These are phyloP conservation scores for Canariomyces notabilis DNA, from an alignment of 2,329 filamentous ascomycete genomes.

Conservation along the genomic window DNA sequence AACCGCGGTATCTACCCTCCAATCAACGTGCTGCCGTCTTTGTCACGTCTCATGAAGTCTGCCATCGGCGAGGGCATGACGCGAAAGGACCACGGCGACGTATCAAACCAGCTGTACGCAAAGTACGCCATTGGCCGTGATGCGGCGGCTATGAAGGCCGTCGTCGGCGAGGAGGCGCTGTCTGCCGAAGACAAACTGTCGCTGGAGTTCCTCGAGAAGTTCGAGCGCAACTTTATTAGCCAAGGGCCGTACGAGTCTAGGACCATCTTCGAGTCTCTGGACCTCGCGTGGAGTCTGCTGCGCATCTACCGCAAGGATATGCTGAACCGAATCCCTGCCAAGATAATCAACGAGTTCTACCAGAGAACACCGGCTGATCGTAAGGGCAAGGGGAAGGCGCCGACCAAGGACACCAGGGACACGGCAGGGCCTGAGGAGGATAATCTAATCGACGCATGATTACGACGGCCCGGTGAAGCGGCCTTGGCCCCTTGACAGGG, in stretches of 20 bases:
- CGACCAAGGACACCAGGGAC: slow-evolving; percentile 29
- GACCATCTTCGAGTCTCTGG: slow-evolving; percentile 86
- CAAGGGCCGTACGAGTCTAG: slow-evolving; percentile 91
- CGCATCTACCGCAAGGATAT: slow-evolving; percentile 97
- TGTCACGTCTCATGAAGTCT: slow-evolving; percentile 99
- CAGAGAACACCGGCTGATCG: slow-evolving; percentile 59
- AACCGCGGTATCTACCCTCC: slow-evolving; percentile 98
- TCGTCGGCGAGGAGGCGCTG: slow-evolving; percentile 95
- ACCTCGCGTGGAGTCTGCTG: slow-evolving; percentile 92
- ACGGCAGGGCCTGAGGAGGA: slow-evolving; percentile 30
- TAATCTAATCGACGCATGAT: slow-evolving; percentile 35
- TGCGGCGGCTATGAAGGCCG: slow-evolving; percentile 97
- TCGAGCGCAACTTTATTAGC: slow-evolving; percentile 89
- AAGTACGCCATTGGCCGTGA: slow-evolving; percentile 99
- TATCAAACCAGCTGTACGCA: slow-evolving; percentile 98
- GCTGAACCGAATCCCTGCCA: slow-evolving; percentile 88
- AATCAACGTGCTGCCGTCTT: slow-evolving; percentile 95
- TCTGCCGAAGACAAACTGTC: slow-evolving; percentile 96
- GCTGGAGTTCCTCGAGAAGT: slow-evolving; percentile 98
- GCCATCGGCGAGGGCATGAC: slow-evolving; percentile 97
- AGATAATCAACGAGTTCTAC: slow-evolving; percentile 79
- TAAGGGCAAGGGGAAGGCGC: slow-evolving; percentile 57
- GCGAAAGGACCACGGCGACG: slow-evolving; percentile 93
- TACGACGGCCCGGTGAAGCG: neutral
- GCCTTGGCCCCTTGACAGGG: neutral